Base-by-base conservation (phyloP, 129 eudicot genomes). In the Centella asiatica region DNA sequence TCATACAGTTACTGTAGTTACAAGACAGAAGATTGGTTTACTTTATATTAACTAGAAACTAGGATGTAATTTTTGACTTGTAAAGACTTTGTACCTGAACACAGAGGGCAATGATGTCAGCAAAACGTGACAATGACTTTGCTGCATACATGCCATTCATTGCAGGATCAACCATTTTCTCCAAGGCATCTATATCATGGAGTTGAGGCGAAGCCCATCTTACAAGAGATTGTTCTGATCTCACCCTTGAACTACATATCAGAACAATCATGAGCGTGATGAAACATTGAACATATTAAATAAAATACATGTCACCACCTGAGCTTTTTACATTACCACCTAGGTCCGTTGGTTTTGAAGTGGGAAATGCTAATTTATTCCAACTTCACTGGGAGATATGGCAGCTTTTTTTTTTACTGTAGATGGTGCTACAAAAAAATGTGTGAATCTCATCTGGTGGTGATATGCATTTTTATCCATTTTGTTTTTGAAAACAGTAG, bases 161-260 rank as follows among this genome's bases (percentile, higher is more conserved):
- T 3, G 79, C 33, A 55, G 87, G 89, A 72, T 90, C 97, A 46
- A 86, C 97, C 97, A 90, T 90, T 69, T 84, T 90, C 12, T 87
- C 89, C 65, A 90, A 76, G 44, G 95, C 89, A 71, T 90, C 97
- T 53, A 90, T 83, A 59, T 90, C 97, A 47, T 90, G 95, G 54
- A 90, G 94, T 65, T 90, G 95, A 64, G 97, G 97, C 64, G 97
- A 83, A 59, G 97, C 97, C 97, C 95, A 90, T 69, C 89, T 81
- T 52, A 90, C 97, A 56, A 90, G 95, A 22, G 97, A 90, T 67
- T 86, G 95, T 69, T 90, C 97, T 24, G 94, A 69, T 79, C 94
- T 73, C 49, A 42, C 69, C 70, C 95, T 83, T 75, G 97, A 90
- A 69, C 97, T 90, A 66, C 60, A 68, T 2, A 23, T 25, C 25